Evolutionary conservation across 2,329 filamentous ascomycete genomes (phyloP).

Genomic region (Fusarium bactridioides): DNA sequence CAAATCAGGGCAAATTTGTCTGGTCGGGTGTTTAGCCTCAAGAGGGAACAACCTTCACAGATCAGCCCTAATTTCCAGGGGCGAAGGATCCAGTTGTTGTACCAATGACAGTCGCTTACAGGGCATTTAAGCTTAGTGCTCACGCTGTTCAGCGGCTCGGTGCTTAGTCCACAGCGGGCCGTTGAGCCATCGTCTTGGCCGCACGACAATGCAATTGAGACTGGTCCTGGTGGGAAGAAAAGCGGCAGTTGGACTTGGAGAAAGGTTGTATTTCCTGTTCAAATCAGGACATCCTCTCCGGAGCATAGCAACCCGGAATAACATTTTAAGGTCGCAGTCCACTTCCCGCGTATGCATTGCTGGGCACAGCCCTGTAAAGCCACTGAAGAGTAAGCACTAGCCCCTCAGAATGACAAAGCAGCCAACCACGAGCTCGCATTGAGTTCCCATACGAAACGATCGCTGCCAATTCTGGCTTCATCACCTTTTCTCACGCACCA

Average conservation of each 20-base stretch:
- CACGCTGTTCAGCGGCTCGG: background rate
- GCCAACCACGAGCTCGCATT: background rate
- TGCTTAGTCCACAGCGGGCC: background rate
- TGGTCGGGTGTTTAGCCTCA: background rate
- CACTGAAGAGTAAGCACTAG: constrained; percentile 5
- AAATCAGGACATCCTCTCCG: background rate
- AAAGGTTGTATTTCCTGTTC: background rate
- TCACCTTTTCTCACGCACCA: background rate
- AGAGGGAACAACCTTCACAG: background rate
- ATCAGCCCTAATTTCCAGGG: constrained; percentile 9
- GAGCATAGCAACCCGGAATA: background rate
- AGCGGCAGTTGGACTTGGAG: background rate
- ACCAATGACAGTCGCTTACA: background rate
- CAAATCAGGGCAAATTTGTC: background rate
- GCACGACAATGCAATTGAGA: background rate
- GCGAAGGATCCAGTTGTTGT: background rate
- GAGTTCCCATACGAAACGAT: background rate
- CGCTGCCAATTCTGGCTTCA: constrained; percentile 5
- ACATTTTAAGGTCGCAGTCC: background rate
- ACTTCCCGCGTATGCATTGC: background rate
- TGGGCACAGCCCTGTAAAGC: background rate
- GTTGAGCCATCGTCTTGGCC: background rate
- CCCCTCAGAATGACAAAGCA: background rate
- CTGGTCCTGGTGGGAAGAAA: background rate
- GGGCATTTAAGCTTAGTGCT: background rate